Evolutionary conservation across 1,284 basidiomycete genomes (phyloP).

Genomic region (Malassezia vespertilionis): DNA sequence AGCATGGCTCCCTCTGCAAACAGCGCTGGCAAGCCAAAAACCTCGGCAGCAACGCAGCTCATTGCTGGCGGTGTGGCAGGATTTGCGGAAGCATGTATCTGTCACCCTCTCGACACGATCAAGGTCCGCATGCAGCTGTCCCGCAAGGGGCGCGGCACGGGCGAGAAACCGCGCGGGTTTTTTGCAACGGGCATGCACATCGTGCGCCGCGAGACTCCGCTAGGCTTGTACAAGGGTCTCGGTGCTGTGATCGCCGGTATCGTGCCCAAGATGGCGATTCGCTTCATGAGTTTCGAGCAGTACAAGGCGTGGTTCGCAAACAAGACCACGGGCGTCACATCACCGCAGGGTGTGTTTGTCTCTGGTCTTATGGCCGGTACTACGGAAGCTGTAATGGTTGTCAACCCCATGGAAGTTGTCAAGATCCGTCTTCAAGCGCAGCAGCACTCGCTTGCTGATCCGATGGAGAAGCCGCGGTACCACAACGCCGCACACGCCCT

Average conservation of each 20-base stretch:
- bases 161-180: constrained; percentile 68
- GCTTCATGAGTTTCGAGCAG: constrained; percentile 91
- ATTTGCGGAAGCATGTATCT: constrained; percentile 46
- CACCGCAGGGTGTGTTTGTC: constrained; percentile 61
- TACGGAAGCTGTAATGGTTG: constrained; percentile 78
- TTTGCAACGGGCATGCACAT: constrained; percentile 84
- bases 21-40: constrained; percentile 43
- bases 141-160: constrained; percentile 27
- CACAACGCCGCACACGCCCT: constrained; percentile 93
- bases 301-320: constrained; percentile 79
- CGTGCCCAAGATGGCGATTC: constrained; percentile 98
- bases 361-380: constrained; percentile 84
- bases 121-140: constrained; percentile 89
- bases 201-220: constrained; percentile 76
- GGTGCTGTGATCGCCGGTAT: constrained; percentile 88
- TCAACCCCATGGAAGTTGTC: constrained; percentile 98
- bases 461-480: constrained; percentile 83
- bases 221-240: constrained; percentile 95
- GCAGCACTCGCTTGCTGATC: constrained; percentile 92
- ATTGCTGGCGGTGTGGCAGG: constrained; percentile 47
- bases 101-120: constrained; percentile 69
- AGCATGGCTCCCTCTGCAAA: constrained; percentile 4
- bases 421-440: constrained; percentile 98
- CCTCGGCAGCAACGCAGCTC: constrained; percentile 44
- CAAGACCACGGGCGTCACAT: constrained; percentile 64